Evolutionary conservation across 2,329 filamentous ascomycete species (phyloP).

Genomic region (Cordyceps tenuipes): DNA sequence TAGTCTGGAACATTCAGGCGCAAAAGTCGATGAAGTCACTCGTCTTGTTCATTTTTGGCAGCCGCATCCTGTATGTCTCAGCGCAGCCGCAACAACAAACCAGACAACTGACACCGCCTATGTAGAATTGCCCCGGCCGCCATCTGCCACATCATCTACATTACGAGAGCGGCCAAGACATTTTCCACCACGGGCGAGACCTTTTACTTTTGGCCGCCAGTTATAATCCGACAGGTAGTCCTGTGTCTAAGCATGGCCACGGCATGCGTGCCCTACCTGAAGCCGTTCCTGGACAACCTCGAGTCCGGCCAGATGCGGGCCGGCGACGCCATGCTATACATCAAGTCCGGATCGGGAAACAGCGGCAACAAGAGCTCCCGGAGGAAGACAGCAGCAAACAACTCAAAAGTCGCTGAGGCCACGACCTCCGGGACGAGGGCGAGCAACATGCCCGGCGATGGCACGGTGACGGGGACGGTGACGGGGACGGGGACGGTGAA

Average conservation of each 20-base stretch:
- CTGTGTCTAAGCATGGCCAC: slow-evolving; percentile 4
- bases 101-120: neutral
- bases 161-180: neutral
- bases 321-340: neutral
- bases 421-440: neutral
- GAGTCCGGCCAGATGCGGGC: slow-evolving; percentile 6
- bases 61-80: neutral
- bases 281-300: slow-evolving; percentile 9
- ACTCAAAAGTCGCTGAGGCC: neutral
- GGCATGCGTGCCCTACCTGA: slow-evolving; percentile 6
- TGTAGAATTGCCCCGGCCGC: slow-evolving; percentile 1
- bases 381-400: neutral
- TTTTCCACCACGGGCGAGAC: neutral
- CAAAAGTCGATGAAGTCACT: neutral
- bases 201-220: neutral
- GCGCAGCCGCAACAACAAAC: too few relatives aligned
- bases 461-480: too few relatives aligned
- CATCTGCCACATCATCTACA: slow-evolving; percentile 2
- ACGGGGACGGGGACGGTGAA: neutral
- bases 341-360: neutral
- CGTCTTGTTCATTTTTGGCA: slow-evolving; percentile 4
- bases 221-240: slow-evolving; percentile 3
- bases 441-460: too few relatives aligned
- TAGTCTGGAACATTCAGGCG: slow-evolving; percentile 5
- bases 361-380: slow-evolving; percentile 3